These are phyloP conservation scores for Biancaea sappan DNA, from an alignment of 306 rosid species.

Conservation along the genomic window DNA sequence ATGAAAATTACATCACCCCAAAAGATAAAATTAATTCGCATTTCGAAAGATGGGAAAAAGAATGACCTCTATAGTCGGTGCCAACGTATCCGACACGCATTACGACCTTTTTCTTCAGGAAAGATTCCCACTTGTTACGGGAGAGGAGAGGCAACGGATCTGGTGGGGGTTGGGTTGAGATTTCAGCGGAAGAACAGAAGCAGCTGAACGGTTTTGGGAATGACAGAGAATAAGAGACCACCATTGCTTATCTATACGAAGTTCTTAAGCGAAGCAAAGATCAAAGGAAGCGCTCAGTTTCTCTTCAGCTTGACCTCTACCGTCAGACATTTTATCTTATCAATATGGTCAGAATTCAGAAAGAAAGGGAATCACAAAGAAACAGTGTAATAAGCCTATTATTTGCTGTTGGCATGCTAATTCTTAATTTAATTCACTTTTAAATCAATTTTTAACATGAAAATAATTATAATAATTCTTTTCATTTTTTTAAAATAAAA, in stretches of 20 bases:
- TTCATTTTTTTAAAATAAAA: too few species aligned
- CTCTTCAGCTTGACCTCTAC: background rate
- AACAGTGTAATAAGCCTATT: too few species aligned
- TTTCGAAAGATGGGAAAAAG: background rate
- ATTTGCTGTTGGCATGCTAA: too few species aligned
- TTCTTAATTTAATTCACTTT: too few species aligned
- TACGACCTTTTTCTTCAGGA: slow-evolving; percentile 48
- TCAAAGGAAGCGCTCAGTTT: background rate
- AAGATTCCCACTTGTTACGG: slow-evolving; percentile 43
- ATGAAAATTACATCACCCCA: background rate
- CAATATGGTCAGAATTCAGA: too few species aligned
- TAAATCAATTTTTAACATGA: too few species aligned
- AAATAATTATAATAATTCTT: too few species aligned
- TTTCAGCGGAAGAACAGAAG: slow-evolving; percentile 35
- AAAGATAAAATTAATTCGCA: background rate
- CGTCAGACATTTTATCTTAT: too few species aligned
- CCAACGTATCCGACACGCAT: slow-evolving; percentile 55
- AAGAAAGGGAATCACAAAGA: too few species aligned
- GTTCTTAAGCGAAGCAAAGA: background rate
- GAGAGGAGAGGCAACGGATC: slow-evolving; percentile 16
- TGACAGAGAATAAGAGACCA: slow-evolving; percentile 24
- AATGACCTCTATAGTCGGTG: slow-evolving; percentile 46
- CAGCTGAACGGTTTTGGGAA: slow-evolving; percentile 29
- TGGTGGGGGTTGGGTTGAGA: background rate
- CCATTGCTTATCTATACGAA: slow-evolving; percentile 24